Evolutionary conservation across 495 filamentous ascomycete species (phyloP), one percentile per base, ranked within the genome.

Genomic region (Penicillium diatomitis): DNA sequence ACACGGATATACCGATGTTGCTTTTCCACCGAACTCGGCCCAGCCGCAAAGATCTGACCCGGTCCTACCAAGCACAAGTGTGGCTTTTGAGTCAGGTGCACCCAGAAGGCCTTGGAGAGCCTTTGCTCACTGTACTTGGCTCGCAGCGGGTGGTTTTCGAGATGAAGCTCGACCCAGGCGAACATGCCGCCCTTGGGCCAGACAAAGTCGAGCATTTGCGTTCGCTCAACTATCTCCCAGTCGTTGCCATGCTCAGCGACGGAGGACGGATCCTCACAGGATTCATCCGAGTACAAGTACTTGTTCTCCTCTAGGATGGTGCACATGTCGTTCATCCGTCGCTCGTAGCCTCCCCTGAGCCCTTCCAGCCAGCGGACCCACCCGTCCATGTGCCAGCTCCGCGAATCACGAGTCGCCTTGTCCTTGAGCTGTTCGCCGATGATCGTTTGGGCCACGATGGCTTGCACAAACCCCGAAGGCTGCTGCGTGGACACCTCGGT

Each of bases 151-250:
- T 97, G 90, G 0, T 66, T 68, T 8, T 83, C 73, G 49, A 91
- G 79, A 39, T 77, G 63, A 27, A 92, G 55, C 12, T 78, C 70
- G 0, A 95, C 53, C 90, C 90, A 97, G 27, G 92, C 64, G 62
- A 95, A 96, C 90, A 96, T 96, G 53, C 91, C 91, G 10, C 82
- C 91, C n/a, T 82, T 77, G 1, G 90, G 91, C 74, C 82, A 85
- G 41, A 71, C 58, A 59, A 92, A 96, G 41, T 80, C 71, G 63
- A 79, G 88, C 56, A 95, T 80, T 33, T 73, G 69, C 0, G 76
- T 78, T 56, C 84, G 86, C 38, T 81, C 77, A 7, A 96, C 72
- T 39, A 87, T 73, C 38, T 72, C 70, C 69, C 79, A 84, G 60
- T 82, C 84, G n/a, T 81, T 77, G 37, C 61, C 61, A 34, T 74